Conservation (phyloP, 257 asterid species). For the Penstemon eatonii region DNA sequence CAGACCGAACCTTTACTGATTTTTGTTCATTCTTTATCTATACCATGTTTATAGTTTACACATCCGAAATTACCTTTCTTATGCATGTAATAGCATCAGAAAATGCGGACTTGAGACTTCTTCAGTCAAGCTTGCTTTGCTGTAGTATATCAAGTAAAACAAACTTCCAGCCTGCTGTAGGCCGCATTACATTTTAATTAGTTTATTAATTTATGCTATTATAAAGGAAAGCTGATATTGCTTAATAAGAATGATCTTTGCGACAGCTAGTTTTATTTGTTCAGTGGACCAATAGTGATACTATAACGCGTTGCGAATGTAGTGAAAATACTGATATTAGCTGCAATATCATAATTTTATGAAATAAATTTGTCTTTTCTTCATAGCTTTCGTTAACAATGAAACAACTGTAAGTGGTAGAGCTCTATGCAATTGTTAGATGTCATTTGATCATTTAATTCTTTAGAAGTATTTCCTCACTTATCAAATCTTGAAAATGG, state of each 20-base stretch:
- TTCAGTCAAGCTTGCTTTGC: conserved; percentile 4
- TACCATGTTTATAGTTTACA: background rate
- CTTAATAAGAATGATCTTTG: conserved; percentile 20
- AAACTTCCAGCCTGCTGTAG: conserved; percentile 7
- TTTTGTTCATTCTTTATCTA: background rate
- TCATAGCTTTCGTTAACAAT: background rate
- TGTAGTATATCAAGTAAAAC: conserved; percentile 12
- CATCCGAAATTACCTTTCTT: conserved; percentile 4
- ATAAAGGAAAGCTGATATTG: conserved; percentile 16
- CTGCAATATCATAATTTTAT: conserved; percentile 14
- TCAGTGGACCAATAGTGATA: too few species aligned
- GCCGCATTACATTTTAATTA: background rate
- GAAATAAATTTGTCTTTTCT: background rate
- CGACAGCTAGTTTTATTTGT: background rate
- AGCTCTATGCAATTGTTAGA: conserved; percentile 16
- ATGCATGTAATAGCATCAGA: background rate
- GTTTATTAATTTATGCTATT: conserved; percentile 13
- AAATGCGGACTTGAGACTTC: background rate
- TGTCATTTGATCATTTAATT: conserved; percentile 1
- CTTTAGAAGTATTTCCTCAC: background rate
- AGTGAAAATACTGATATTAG: conserved; percentile 12
- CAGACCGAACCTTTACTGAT: background rate
- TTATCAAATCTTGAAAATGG: background rate
- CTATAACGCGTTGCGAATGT: background rate
- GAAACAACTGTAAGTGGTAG: background rate